Conservation (phyloP, 441 rosid genomes). For the Erysimum cheiri region DNA sequence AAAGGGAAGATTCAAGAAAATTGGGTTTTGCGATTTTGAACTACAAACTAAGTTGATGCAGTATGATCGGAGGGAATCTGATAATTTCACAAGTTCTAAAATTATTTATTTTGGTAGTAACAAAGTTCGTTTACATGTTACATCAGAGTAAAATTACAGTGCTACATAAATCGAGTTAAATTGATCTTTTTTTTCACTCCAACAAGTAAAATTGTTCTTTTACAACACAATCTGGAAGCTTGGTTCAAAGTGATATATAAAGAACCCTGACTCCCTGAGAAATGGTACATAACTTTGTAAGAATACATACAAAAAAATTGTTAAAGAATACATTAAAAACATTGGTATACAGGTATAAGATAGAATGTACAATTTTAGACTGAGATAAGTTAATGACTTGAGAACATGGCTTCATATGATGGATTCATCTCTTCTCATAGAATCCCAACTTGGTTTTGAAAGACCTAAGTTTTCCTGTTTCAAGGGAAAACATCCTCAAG, state of each 20-base stretch:
- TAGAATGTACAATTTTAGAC: slow-evolving; percentile 26
- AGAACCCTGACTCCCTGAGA: slow-evolving; percentile 15
- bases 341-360: slow-evolving; percentile 13
- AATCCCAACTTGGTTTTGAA: slow-evolving; percentile 10
- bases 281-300: slow-evolving; percentile 1
- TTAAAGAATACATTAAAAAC: slow-evolving; percentile 22
- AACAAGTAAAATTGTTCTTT: neutral
- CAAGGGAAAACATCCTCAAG: slow-evolving; percentile 5
- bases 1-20: too few species aligned
- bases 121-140: neutral
- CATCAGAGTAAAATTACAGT: neutral
- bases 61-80: too few species aligned
- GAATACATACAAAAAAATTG: slow-evolving; percentile 28
- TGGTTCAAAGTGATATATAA: neutral
- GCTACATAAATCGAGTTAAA: neutral
- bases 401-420: slow-evolving; percentile 19
- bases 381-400: neutral
- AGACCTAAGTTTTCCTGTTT: neutral
- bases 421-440: slow-evolving; percentile 1
- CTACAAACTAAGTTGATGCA: too few species aligned
- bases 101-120: neutral
- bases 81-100: too few species aligned
- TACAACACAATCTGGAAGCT: slow-evolving; percentile 9
- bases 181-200: neutral
- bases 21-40: too few species aligned